A percentile compares a stretch with the other conserved stretches of the same genome.
These are phyloP conservation scores for Leccinum barrowsii DNA, from an alignment of 768 basidiomycete species.

Conservation along the genomic window DNA sequence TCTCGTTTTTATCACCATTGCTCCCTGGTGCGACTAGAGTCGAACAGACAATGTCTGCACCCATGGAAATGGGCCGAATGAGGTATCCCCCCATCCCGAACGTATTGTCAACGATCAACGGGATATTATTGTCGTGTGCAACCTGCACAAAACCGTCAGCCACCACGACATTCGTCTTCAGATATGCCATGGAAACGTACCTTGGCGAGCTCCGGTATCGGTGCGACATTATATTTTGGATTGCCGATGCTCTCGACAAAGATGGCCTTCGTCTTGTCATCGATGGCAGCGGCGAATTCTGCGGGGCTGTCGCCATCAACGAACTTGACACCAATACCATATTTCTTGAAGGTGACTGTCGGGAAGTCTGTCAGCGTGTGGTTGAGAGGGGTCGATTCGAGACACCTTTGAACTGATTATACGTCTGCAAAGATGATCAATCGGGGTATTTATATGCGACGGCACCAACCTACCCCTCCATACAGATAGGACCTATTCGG, in stretches of 20 bases:
- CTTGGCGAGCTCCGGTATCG: slow-evolving; percentile 67
- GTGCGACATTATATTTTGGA: slow-evolving; percentile 66
- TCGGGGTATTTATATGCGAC: neutral
- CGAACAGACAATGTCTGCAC: slow-evolving; percentile 70
- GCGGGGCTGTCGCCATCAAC: slow-evolving; percentile 53
- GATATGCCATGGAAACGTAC: slow-evolving; percentile 25
- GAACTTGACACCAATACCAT: slow-evolving; percentile 34
- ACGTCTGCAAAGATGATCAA: slow-evolving; percentile 7
- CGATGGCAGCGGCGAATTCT: slow-evolving; percentile 63
- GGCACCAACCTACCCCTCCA: slow-evolving; percentile 11
- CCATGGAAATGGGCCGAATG: slow-evolving; percentile 63
- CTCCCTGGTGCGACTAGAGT: neutral
- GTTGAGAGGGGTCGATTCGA: neutral
- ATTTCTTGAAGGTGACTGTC: slow-evolving; percentile 20
- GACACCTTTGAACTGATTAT: slow-evolving; percentile 19
- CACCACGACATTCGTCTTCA: neutral
- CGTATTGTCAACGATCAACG: slow-evolving; percentile 79
- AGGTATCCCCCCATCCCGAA: slow-evolving; percentile 74
- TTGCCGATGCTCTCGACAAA: slow-evolving; percentile 80
- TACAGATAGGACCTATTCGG: slow-evolving; percentile 15
- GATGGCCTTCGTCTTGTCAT: slow-evolving; percentile 73
- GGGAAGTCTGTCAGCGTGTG: neutral
- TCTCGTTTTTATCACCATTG: neutral
- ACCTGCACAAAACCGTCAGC: slow-evolving; percentile 35
- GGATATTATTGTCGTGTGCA: slow-evolving; percentile 69